These are phyloP conservation scores for Chlamydomonas reinhardtii DNA, from an alignment of 163 green algal species.

Conservation along the genomic window DNA sequence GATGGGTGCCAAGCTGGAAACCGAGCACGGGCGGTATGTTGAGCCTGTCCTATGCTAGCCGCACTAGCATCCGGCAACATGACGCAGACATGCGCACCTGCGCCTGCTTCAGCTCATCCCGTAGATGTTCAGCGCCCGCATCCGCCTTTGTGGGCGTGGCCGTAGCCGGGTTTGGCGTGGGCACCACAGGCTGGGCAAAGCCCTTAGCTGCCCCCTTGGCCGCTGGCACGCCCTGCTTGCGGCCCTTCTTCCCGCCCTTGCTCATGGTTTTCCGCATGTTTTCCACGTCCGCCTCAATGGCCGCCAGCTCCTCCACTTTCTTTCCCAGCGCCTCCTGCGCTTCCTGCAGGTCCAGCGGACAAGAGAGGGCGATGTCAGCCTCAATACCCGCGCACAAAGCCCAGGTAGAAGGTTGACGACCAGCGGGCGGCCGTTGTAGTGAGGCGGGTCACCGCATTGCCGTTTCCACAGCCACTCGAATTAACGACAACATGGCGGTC, in stretches of 20 bases:
- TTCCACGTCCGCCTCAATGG: slow-evolving; percentile 56
- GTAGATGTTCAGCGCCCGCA: slow-evolving; percentile 16
- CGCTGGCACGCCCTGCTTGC: background rate
- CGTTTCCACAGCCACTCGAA: too few relatives aligned
- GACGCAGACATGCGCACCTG: slow-evolving; percentile 9
- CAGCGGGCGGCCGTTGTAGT: too few relatives aligned
- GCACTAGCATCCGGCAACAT: too few relatives aligned
- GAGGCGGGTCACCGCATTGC: too few relatives aligned
- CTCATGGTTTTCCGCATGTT: slow-evolving; percentile 50
- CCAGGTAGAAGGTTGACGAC: too few relatives aligned
- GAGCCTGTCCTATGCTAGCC: too few relatives aligned
- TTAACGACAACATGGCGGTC: too few relatives aligned
- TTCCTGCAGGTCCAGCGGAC: background rate
- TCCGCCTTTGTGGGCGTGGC: background rate
- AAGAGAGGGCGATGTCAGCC: too few relatives aligned
- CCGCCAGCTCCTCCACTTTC: slow-evolving; percentile 51
- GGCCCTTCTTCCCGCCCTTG: slow-evolving; percentile 36
- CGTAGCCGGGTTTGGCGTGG: too few relatives aligned
- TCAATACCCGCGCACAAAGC: too few relatives aligned
- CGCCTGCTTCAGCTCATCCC: slow-evolving; percentile 47
- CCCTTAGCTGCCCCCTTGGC: slow-evolving; percentile 41
- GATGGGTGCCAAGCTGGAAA: too few relatives aligned
- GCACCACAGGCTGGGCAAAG: slow-evolving; percentile 13
- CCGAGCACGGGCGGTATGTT: too few relatives aligned
- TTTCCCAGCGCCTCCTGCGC: slow-evolving; percentile 24